phyloP scores from a whole-genome alignment of 176 grass and related monocot species.

The Phyllostachys edulis region DNA sequence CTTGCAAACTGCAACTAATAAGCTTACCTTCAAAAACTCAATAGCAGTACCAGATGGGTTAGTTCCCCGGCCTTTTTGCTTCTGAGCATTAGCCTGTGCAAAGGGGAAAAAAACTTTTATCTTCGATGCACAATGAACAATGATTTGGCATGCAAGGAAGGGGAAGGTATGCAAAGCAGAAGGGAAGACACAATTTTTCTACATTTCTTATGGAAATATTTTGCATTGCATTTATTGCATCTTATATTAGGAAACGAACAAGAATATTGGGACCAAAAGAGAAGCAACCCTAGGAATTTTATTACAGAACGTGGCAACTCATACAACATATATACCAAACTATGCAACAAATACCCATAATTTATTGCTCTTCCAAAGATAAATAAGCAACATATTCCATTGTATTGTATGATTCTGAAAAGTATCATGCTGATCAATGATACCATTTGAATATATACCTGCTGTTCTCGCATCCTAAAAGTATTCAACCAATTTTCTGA shows the following conservation, averaged over 20 bases:
- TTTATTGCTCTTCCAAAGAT: neutral
- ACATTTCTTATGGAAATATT: neutral
- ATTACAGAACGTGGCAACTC: neutral
- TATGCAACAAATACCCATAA: neutral
- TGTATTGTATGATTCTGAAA: neutral
- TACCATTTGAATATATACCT: slow-evolving; percentile 52
- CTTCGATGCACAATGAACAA: neutral
- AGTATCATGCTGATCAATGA: neutral
- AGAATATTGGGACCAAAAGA: neutral
- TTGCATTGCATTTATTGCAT: neutral
- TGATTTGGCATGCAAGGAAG: neutral
- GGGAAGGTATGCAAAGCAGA: neutral
- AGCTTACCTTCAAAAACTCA: slow-evolving; percentile 72
- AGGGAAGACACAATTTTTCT: neutral
- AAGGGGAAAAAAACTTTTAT: neutral
- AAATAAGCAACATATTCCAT: neutral
- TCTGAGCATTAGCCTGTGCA: slow-evolving; percentile 54
- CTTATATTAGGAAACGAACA: neutral
- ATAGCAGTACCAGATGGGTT: slow-evolving; percentile 53
- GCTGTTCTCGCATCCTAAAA: slow-evolving; percentile 70
- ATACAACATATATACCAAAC: neutral
- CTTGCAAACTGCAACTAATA: slow-evolving; percentile 9
- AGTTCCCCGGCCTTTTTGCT: slow-evolving; percentile 67
- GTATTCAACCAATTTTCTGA: slow-evolving; percentile 94
- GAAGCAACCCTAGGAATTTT: neutral